Percentiles rank a stretch among this genome's conserved stretches.
Conservation (phyloP, 495 filamentous ascomycete genomes). For the Aspergillus cristatus region DNA sequence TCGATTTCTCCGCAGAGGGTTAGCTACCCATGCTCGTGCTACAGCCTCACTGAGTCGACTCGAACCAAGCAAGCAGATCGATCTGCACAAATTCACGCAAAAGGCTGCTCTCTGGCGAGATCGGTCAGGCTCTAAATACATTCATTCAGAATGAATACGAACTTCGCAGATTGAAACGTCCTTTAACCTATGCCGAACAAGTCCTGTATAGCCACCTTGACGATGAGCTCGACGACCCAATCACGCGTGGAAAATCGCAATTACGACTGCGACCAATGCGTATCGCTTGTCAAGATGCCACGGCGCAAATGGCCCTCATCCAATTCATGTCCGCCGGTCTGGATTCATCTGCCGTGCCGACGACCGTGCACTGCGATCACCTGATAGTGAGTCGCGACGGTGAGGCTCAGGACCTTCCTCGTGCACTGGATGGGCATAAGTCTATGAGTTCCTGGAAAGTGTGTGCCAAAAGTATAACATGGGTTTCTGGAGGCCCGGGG, state of each 20-base stretch:
- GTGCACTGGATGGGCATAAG: constrained; percentile 78
- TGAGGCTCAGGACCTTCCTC: constrained; percentile 72
- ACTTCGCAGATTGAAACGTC: constrained; percentile 59
- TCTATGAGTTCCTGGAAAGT: constrained; percentile 82
- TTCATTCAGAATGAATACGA: too few species aligned
- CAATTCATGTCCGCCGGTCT: constrained; percentile 94
- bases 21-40: neutral
- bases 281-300: constrained; percentile 92
- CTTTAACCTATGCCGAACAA: constrained; percentile 84
- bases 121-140: too few species aligned
- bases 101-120: neutral
- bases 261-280: constrained; percentile 79
- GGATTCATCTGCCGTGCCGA: constrained; percentile 73
- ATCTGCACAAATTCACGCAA: neutral
- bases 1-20: too few species aligned
- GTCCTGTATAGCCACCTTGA: constrained; percentile 90
- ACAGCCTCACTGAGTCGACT: neutral
- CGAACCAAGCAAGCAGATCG: neutral
- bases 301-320: constrained; percentile 93
- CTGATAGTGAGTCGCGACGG: constrained; percentile 85
- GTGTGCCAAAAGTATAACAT: constrained; percentile 93
- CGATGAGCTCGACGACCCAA: constrained; percentile 77
- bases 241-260: constrained; percentile 79
- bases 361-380: constrained; percentile 90
- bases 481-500: constrained; percentile 88